Evolutionary conservation across 2,329 filamentous ascomycete species (phyloP).

Genomic region (Aspergillus quadrilineatus): DNA sequence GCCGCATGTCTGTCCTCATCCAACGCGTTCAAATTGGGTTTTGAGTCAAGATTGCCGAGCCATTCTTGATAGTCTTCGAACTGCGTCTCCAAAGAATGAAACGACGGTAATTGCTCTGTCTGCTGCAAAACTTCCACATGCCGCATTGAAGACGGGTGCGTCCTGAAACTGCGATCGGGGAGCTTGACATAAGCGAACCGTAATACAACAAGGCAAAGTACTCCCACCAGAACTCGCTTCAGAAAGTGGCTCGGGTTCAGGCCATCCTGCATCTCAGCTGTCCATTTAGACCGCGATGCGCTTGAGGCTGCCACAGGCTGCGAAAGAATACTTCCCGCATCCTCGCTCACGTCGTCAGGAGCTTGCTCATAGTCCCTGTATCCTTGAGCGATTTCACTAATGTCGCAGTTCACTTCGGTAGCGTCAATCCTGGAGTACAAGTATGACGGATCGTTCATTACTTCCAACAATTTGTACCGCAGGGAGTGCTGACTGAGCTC

Average conservation of each 20-base stretch:
- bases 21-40: background rate
- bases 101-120: background rate
- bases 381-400: background rate
- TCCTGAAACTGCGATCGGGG: background rate
- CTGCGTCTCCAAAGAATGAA: background rate
- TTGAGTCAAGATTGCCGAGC: background rate
- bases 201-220: conserved; percentile 3
- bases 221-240: background rate
- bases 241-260: background rate
- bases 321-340: background rate
- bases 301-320: background rate
- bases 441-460: background rate
- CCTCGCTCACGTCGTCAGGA: background rate
- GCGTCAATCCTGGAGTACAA: background rate
- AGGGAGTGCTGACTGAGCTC: conserved; percentile 14
- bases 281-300: background rate
- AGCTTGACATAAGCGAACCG: background rate
- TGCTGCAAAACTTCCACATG: background rate
- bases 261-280: background rate
- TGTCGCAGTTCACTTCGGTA: background rate
- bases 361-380: background rate
- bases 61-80: background rate
- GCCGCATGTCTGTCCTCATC: background rate
- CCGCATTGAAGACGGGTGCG: background rate
- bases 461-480: conserved; percentile 8